These are phyloP conservation scores for Ampelocalamus luodianensis DNA, from an alignment of 176 grass and related monocot species.

Conservation along the genomic window DNA sequence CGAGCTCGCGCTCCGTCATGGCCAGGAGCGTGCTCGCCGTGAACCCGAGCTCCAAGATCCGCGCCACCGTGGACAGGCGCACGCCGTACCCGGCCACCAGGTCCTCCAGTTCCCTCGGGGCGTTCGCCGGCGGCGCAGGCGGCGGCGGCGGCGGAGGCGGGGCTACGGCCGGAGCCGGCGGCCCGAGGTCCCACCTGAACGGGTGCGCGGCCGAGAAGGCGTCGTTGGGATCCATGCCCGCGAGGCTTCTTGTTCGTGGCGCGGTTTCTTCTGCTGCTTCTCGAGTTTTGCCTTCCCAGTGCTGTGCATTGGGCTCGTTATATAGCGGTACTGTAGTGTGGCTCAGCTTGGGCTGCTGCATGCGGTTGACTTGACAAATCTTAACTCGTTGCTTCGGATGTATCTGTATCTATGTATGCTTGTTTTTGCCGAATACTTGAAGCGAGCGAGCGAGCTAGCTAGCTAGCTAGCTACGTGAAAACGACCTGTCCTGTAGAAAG, in stretches of 20 bases:
- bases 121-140: not conserved
- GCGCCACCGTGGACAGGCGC: slow-evolving; percentile 55
- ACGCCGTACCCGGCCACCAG: slow-evolving; percentile 66
- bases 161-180: slow-evolving; percentile 37
- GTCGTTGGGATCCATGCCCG: slow-evolving; percentile 58
- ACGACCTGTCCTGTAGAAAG: slow-evolving; percentile 62
- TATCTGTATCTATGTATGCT: slow-evolving; percentile 2
- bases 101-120: slow-evolving; percentile 58
- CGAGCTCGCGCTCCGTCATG: slow-evolving; percentile 92
- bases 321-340: slow-evolving; percentile 48
- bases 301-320: slow-evolving; percentile 3
- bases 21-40: slow-evolving; percentile 57
- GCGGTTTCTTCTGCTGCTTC: not conserved
- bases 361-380: slow-evolving; percentile 54
- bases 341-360: not conserved
- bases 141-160: not conserved
- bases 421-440: not conserved
- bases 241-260: not conserved
- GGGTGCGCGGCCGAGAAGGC: slow-evolving; percentile 67
- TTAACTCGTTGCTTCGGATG: not conserved
- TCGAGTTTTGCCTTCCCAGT: not conserved
- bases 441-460: slow-evolving; percentile 34
- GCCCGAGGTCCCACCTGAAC: slow-evolving; percentile 65
- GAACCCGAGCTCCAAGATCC: slow-evolving; percentile 65
- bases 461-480: slow-evolving; percentile 45